Evolutionary conservation across 805 yeast species (phyloP), one percentile per base, ranked within the genome.

Genomic region (Yueomyces sinensis): DNA sequence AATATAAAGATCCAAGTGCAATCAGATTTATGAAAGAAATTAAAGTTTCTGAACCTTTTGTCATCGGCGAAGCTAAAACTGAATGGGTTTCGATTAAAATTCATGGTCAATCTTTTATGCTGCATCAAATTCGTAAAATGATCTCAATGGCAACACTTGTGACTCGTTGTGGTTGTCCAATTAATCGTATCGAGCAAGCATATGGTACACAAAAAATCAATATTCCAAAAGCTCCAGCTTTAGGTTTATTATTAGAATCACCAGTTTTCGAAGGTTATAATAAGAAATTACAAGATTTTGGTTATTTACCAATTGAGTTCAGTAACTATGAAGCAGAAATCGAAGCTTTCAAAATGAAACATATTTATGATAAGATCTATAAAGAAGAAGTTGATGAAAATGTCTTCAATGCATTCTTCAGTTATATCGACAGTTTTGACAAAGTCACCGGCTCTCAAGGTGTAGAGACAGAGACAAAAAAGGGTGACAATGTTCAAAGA

Each of bases 51-150:
- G 93, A 82, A 2, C 97, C 97, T 2, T 82, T 84, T 56, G 78
- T 84, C 34, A 87, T 89, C 44, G 82, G 87, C 50, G 86, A 82
- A 32, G 81, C 91, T 5, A 80, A 81, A 33, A 86, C 95, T 5
- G 97, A 91, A 54, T 91, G 98, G 98, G 70, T 83, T 2, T 82
- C 95, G 2, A 79, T 91, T 50, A 87, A 89, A 62, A 83, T 91
- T 44, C 98, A 91, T 56, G 98, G 98, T 6, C 98, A 91, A 61
- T 83, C 95, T 3, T 91, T 91, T 59, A 91, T 91, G 97, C 68
- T 91, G 42, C 97, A 89, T 61, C 98, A 89, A 66, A 91, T 91
- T 52, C 76, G 98, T 54, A 91, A 91, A 55, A 91, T 91, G 97
- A 83, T 91, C 39, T 89, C 95, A 17, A 79, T 89, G 93, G 94